Conservation (phyloP, 345 rosid genomes). For the Gossypium australe region DNA sequence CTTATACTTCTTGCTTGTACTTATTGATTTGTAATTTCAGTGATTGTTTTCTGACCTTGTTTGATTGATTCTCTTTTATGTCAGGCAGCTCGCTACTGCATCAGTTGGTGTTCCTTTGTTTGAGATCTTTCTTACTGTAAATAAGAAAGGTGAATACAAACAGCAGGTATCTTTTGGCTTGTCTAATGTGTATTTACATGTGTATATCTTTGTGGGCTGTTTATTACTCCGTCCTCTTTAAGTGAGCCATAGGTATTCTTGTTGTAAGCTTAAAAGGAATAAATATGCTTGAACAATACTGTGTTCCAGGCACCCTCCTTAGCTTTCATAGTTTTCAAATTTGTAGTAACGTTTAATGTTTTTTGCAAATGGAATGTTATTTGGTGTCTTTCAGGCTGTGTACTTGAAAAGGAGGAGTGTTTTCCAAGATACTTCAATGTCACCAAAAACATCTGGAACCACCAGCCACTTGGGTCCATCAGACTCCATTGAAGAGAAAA, state of each 20-base stretch:
- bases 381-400: conserved; percentile 54
- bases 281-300: not conserved
- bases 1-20: not conserved
- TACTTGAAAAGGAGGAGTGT: conserved; percentile 60
- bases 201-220: not conserved
- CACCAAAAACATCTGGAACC: conserved; percentile 38
- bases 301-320: not conserved
- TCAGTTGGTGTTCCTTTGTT: conserved; percentile 71
- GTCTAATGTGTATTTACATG: not conserved
- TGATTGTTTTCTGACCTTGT: conserved; percentile 9
- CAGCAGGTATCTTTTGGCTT: conserved; percentile 59
- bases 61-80: conserved; percentile 16
- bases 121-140: conserved; percentile 68
- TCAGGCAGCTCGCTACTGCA: conserved; percentile 78
- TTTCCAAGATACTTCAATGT: conserved; percentile 40
- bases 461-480: conserved; percentile 38
- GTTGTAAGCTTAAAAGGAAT: not conserved
- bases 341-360: not conserved
- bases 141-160: conserved; percentile 68
- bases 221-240: not conserved
- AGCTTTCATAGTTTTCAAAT: not conserved
- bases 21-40: not conserved
- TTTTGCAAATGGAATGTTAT: conserved; percentile 1
- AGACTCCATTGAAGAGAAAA: conserved; percentile 48
- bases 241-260: not conserved